Conservation (phyloP, 2,329 filamentous ascomycete species). For the Cercospora berteroae region DNA sequence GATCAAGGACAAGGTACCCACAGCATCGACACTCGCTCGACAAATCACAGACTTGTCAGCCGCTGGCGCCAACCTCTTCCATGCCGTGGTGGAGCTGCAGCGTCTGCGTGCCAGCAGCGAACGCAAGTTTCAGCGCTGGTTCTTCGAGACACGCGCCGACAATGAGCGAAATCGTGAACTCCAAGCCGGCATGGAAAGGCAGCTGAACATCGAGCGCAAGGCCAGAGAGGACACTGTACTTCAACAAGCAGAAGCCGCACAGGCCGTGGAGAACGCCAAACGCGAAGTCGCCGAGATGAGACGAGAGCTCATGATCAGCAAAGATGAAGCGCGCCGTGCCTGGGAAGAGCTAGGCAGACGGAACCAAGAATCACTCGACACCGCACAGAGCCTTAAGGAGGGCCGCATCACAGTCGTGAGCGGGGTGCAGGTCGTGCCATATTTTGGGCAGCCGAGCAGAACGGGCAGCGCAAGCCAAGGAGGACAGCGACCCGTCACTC, state of each 20-base stretch:
- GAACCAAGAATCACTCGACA: conserved; percentile 89
- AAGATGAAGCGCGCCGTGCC: conserved; percentile 89
- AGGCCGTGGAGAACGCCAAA: conserved; percentile 31
- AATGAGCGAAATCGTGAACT: conserved; percentile 81
- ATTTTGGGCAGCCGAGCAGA: conserved; percentile 32
- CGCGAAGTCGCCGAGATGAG: conserved; percentile 74
- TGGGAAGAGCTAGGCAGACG: conserved; percentile 95
- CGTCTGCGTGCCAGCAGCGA: conserved; percentile 91
- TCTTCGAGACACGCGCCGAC: conserved; percentile 88
- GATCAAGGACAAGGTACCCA: conserved; percentile 68
- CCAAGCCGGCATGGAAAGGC: conserved; percentile 73
- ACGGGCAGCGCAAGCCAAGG: conserved; percentile 45
- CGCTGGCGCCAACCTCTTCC: conserved; percentile 93
- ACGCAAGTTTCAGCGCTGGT: conserved; percentile 97
- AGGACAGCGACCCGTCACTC: conserved; percentile 35
- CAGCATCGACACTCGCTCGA: conserved; percentile 83
- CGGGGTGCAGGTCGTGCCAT: conserved; percentile 88
- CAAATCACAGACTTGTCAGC: conserved; percentile 97
- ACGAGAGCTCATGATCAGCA: conserved; percentile 89
- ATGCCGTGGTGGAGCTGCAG: conserved; percentile 94
- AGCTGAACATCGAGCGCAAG: conserved; percentile 71
- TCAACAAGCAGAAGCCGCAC: conserved; percentile 31
- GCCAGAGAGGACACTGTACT: conserved; percentile 64
- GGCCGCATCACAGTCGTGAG: conserved; percentile 87
- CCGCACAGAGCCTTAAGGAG: conserved; percentile 78